phyloP scores from a whole-genome alignment of 2,329 filamentous ascomycete species.

The Pseudogymnoascus sp. region DNA sequence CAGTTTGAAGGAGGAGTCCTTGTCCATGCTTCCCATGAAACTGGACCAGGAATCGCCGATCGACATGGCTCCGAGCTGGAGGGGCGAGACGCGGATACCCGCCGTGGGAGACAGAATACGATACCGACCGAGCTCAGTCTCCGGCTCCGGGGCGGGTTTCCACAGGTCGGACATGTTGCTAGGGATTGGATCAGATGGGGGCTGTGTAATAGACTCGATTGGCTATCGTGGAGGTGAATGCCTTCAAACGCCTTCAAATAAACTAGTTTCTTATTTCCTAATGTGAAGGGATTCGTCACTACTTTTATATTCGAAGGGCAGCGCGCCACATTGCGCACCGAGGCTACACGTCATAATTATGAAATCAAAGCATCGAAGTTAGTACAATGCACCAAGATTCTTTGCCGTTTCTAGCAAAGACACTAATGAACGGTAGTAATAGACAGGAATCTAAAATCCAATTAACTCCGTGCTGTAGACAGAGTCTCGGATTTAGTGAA shows the following conservation, averaged over 20 bases:
- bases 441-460: too few relatives aligned
- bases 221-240: background rate
- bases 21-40: conserved; percentile 44
- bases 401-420: too few relatives aligned
- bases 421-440: too few relatives aligned
- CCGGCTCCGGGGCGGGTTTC: conserved; percentile 41
- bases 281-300: background rate
- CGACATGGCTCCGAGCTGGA: conserved; percentile 58
- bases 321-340: background rate
- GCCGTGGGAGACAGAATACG: conserved; percentile 58
- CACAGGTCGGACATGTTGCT: background rate
- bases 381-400: background rate
- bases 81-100: conserved; percentile 54
- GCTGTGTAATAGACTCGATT: background rate
- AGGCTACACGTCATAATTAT: background rate
- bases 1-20: conserved; percentile 45
- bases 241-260: background rate
- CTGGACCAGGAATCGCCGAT: conserved; percentile 48
- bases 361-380: background rate
- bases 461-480: too few relatives aligned
- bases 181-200: background rate
- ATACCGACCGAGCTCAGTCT: conserved; percentile 55
- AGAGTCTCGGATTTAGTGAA: too few relatives aligned
- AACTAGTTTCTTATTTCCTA: background rate
- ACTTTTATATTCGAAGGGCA: background rate